Evolutionary conservation across 441 rosid species (phyloP), one percentile per base, ranked within the genome.

Genomic region (Bruguiera hainesii): DNA sequence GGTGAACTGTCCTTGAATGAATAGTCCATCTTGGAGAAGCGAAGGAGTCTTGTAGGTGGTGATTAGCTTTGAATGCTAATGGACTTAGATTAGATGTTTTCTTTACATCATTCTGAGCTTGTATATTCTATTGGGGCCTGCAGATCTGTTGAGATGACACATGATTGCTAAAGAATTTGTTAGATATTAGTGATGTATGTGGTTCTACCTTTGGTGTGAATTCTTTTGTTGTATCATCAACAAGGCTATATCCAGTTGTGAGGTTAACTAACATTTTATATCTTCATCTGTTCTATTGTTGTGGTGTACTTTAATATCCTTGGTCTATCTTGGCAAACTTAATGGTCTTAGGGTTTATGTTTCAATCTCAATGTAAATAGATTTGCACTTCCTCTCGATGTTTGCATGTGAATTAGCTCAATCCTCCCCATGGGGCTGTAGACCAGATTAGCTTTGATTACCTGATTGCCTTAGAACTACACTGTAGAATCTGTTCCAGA

Each of bases 41-140:
- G 69, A 59, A 69, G 30, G 29, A 52, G 57, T 61, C 76, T 39
- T 26, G 20, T 7, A 1, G 77, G 60, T 79, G 70, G 70, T 83
- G 81, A 66, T 76, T 78, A 73, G 83, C 71, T 87, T 85, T 84
- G 84, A 81, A 87, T 89, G 88, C 82, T 76, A 78, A 78, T 81
- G 87, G 85, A 84, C 81, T 74, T 21, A 39, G n/a, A 85, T 56
- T 35, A 61, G 73, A 63, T 26, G 56, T 52, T 71, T 67, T 25
- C 73, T 37, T 60, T 37, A 52, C 18, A 72, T 77, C 48, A 63
- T 78, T 21, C 50, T 72, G 73, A 11, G 29, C 81, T 76, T 66
- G 19, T 56, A 61, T 69, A 48, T 62, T 64, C 16, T 0, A 42
- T 75, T 75, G 73, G 50, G 48, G 60, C 76, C 70, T 75, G 71